Evolutionary conservation across 2,329 filamentous ascomycete species (phyloP).

Genomic region (Purpureocillium takamizusanense): DNA sequence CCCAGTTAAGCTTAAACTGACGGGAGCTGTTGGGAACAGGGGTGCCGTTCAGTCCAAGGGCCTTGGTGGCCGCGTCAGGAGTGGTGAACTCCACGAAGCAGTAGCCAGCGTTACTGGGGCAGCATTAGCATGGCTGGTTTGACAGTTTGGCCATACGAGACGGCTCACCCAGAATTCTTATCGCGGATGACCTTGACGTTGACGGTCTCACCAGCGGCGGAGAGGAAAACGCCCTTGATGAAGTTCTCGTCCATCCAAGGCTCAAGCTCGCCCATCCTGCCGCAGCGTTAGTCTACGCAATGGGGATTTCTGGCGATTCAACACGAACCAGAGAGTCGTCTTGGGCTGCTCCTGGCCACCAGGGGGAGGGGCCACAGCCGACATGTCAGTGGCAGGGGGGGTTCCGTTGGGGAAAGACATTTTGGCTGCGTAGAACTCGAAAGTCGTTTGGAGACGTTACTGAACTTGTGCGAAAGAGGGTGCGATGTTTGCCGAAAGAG

Average conservation of each 20-base stretch:
- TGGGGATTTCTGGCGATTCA: background rate
- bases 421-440: conserved; percentile 14
- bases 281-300: conserved; percentile 6
- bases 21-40: conserved; percentile 89
- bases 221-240: conserved; percentile 83
- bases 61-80: conserved; percentile 81
- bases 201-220: conserved; percentile 84
- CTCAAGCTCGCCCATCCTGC: conserved; percentile 97
- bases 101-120: conserved; percentile 81
- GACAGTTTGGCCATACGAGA: background rate
- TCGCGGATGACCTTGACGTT: conserved; percentile 99
- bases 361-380: conserved; percentile 21
- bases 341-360: conserved; percentile 40
- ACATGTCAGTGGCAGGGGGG: conserved; percentile 28
- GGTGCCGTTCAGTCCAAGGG: conserved; percentile 79
- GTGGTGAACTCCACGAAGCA: conserved; percentile 92
- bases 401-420: conserved; percentile 30
- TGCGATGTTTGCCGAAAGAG: too few relatives aligned
- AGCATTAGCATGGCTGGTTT: background rate
- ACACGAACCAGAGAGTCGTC: conserved; percentile 46
- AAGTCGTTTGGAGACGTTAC: conserved; percentile 10
- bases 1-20: conserved; percentile 99
- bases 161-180: conserved; percentile 90
- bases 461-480: too few relatives aligned
- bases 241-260: conserved; percentile 99